phyloP scores from a whole-genome alignment of 352 stramenopile genomes.

The Pelagophyceae sp. region DNA sequence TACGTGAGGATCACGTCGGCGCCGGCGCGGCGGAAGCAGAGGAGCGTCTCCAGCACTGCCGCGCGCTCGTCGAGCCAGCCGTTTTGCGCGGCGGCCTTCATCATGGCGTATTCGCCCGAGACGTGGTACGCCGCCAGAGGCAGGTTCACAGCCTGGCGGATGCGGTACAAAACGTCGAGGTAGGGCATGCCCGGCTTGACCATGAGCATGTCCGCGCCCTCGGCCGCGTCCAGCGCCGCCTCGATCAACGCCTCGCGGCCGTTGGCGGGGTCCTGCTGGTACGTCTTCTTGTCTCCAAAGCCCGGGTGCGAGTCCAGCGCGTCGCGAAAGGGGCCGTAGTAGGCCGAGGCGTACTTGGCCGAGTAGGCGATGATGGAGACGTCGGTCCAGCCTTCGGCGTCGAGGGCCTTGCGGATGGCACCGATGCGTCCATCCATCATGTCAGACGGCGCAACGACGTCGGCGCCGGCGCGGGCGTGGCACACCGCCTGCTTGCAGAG shows the following conservation, averaged over 20 bases:
- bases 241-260: conserved; percentile 69
- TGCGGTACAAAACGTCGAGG: conserved; percentile 87
- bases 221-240: conserved; percentile 59
- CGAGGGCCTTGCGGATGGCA: conserved; percentile 82
- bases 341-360: conserved; percentile 90
- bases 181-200: conserved; percentile 98
- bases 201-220: conserved; percentile 97
- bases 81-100: conserved; percentile 75
- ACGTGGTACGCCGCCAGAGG: conserved; percentile 97
- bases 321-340: conserved; percentile 91
- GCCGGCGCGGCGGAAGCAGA: conserved; percentile 81
- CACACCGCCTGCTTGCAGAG: conserved; percentile 86
- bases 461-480: conserved; percentile 86
- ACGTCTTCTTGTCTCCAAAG: conserved; percentile 90
- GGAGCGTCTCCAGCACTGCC: conserved; percentile 68
- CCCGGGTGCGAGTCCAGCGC: conserved; percentile 89
- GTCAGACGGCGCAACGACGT: conserved; percentile 88
- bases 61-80: conserved; percentile 74
- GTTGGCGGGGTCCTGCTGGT: conserved; percentile 88
- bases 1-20: conserved; percentile 97
- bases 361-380: conserved; percentile 98
- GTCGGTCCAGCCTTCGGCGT: conserved; percentile 89
- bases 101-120: conserved; percentile 98
- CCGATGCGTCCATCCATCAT: conserved; percentile 89
- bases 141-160: conserved; percentile 78